Percentiles rank a stretch among this genome's conserved stretches.
Evolutionary conservation across 495 filamentous ascomycete genomes (phyloP).

Genomic region (Aspergillus nanangensis): DNA sequence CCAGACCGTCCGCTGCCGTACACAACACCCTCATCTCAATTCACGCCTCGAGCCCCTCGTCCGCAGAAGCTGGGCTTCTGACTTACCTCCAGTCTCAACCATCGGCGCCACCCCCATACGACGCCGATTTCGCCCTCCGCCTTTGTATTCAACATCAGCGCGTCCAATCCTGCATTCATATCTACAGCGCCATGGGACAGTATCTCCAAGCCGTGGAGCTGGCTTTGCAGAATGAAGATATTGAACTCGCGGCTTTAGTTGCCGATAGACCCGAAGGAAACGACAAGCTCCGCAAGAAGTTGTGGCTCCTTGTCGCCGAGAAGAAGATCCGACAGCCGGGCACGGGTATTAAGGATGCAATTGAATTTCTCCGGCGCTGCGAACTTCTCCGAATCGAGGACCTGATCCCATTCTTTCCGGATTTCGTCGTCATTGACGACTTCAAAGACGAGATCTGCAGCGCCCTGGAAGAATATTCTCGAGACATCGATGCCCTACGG

Average conservation of each 20-base stretch:
- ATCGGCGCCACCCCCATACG: conserved; percentile 73
- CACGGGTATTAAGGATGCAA: conserved; percentile 87
- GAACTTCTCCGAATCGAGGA: conserved; percentile 93
- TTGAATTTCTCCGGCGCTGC: conserved; percentile 89
- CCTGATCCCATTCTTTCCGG: conserved; percentile 95
- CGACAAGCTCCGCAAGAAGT: conserved; percentile 76
- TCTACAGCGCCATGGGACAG: conserved; percentile 92
- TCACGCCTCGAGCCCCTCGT: conserved; percentile 79
- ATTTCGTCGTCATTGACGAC: conserved; percentile 98
- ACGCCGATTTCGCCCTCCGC: conserved; percentile 94
- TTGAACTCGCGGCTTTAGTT: conserved; percentile 82
- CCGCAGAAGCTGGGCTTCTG: conserved; percentile 78
- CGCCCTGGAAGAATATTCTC: conserved; percentile 86
- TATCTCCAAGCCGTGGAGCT: conserved; percentile 90
- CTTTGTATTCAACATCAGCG: conserved; percentile 92
- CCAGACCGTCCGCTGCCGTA: conserved; percentile 80
- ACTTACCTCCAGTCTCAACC: conserved; percentile 78
- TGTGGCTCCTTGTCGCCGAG: conserved; percentile 91
- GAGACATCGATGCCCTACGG: conserved; percentile 83
- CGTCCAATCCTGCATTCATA: conserved; percentile 89
- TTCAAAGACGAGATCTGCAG: conserved; percentile 98
- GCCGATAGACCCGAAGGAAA: conserved; percentile 83
- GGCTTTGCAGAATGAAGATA: conserved; percentile 79
- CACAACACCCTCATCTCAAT: conserved; percentile 97
- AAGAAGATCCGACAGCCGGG: conserved; percentile 79